Percentiles rank a stretch among this genome's conserved stretches.
phyloP scores from a whole-genome alignment of 2,329 filamentous ascomycete species.

The Epichloe sibirici region DNA sequence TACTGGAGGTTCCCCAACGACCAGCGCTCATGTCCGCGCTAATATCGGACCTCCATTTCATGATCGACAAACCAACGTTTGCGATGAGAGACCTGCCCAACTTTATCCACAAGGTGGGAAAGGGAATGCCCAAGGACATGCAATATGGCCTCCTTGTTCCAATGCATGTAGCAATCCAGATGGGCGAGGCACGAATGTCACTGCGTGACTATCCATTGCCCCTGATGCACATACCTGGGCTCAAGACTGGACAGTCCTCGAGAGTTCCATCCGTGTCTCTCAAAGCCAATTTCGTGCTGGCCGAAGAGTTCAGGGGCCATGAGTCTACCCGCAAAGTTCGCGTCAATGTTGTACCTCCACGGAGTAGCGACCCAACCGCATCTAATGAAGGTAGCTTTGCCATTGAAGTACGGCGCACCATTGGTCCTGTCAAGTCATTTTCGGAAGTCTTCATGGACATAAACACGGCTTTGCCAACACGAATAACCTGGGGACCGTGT shows the following conservation, averaged over 20 bases:
- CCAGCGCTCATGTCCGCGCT: slow-evolving; percentile 71
- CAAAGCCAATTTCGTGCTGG: slow-evolving; percentile 85
- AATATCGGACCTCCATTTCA: slow-evolving; percentile 73
- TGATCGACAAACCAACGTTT: slow-evolving; percentile 88
- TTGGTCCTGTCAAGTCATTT: slow-evolving; percentile 91
- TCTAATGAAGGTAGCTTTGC: slow-evolving; percentile 56
- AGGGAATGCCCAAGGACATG: slow-evolving; percentile 89
- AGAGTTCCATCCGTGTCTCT: slow-evolving; percentile 72
- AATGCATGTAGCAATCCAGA: slow-evolving; percentile 77
- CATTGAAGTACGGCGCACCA: slow-evolving; percentile 79
- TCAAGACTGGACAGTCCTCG: slow-evolving; percentile 68
- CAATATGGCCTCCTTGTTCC: slow-evolving; percentile 82
- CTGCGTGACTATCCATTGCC: slow-evolving; percentile 90
- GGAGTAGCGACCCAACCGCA: slow-evolving; percentile 39
- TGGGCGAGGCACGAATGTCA: slow-evolving; percentile 79
- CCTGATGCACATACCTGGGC: slow-evolving; percentile 74
- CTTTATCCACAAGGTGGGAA: slow-evolving; percentile 83
- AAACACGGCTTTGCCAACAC: slow-evolving; percentile 82
- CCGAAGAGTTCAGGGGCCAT: slow-evolving; percentile 75
- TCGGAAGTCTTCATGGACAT: slow-evolving; percentile 87
- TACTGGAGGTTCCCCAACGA: slow-evolving; percentile 73
- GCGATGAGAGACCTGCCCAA: slow-evolving; percentile 67
- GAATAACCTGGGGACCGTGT: slow-evolving; percentile 93
- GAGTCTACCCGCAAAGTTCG: slow-evolving; percentile 70
- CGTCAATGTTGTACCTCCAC: slow-evolving; percentile 72